Conservation (phyloP, 164 flowering plant species). For the Vitis rupestris region DNA sequence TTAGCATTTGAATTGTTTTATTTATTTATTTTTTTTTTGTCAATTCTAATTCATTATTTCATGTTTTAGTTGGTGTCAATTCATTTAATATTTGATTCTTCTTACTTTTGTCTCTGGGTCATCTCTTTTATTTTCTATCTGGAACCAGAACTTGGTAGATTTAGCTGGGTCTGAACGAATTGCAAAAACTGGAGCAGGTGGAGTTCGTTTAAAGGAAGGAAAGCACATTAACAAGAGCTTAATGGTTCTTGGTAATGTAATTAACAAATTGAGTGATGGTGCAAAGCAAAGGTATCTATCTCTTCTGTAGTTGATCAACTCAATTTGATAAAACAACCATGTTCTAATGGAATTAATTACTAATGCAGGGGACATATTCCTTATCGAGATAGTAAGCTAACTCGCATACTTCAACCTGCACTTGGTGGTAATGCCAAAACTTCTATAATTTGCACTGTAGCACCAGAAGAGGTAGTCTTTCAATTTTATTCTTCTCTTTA, state of each 20-base stretch:
- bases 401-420: constrained; percentile 97
- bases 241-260: constrained; percentile 94
- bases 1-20: background rate
- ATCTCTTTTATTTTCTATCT: constrained; percentile 1
- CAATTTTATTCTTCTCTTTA: background rate
- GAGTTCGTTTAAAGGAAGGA: constrained; percentile 95
- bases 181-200: constrained; percentile 97
- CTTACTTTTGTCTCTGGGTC: background rate
- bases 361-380: constrained; percentile 92
- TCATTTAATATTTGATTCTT: background rate
- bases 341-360: constrained; percentile 7
- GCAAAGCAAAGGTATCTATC: constrained; percentile 69
- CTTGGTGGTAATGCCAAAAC: constrained; percentile 99
- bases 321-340: background rate
- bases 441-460: constrained; percentile 89
- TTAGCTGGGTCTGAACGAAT: constrained; percentile 97
- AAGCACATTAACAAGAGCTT: constrained; percentile 95
- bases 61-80: background rate
- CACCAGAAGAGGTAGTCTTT: constrained; percentile 88
- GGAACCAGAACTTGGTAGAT: constrained; percentile 84
- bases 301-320: background rate
- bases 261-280: constrained; percentile 91
- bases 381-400: constrained; percentile 94
- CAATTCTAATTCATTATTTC: background rate
- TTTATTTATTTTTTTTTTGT: background rate